A percentile compares a stretch with the other conserved stretches of the same genome.
Conservation (phyloP, 176 grass and related monocot species). For the Elymus sibiricus region DNA sequence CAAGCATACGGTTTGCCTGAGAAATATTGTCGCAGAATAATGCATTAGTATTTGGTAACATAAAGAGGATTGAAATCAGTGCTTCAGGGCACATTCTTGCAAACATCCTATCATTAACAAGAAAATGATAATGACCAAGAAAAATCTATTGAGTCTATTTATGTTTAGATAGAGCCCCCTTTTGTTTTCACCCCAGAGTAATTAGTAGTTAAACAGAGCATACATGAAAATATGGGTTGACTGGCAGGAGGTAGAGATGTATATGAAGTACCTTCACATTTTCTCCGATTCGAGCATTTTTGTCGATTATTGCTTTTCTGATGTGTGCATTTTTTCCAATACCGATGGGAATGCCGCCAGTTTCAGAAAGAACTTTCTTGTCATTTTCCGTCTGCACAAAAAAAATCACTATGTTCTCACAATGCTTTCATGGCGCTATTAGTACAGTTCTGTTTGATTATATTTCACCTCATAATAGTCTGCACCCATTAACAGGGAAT, state of each 20-base stretch:
- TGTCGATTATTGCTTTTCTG: conserved; percentile 93
- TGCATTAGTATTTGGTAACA: background rate
- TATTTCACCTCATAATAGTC: conserved; percentile 93
- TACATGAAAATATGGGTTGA: background rate
- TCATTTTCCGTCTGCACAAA: conserved; percentile 74
- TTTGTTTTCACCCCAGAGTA: background rate
- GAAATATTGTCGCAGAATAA: background rate
- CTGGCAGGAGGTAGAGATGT: conserved; percentile 9
- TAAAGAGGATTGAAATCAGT: background rate
- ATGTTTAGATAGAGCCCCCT: background rate
- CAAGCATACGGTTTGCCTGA: background rate
- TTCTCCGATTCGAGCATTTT: conserved; percentile 97
- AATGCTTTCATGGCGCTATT: background rate
- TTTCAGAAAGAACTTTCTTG: conserved; percentile 65
- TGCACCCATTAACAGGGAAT: conserved; percentile 92
- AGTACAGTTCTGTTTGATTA: conserved; percentile 1
- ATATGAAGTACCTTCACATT: conserved; percentile 71
- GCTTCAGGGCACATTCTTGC: background rate
- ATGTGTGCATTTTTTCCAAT: conserved; percentile 92
- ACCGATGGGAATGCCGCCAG: conserved; percentile 79
- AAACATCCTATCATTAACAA: background rate
- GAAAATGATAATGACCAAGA: background rate
- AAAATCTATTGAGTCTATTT: conserved; percentile 1
- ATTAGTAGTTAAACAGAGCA: background rate
- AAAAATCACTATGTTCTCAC: background rate